phyloP scores from a whole-genome alignment of 768 basidiomycete genomes.

The Gyrodon lividus region DNA sequence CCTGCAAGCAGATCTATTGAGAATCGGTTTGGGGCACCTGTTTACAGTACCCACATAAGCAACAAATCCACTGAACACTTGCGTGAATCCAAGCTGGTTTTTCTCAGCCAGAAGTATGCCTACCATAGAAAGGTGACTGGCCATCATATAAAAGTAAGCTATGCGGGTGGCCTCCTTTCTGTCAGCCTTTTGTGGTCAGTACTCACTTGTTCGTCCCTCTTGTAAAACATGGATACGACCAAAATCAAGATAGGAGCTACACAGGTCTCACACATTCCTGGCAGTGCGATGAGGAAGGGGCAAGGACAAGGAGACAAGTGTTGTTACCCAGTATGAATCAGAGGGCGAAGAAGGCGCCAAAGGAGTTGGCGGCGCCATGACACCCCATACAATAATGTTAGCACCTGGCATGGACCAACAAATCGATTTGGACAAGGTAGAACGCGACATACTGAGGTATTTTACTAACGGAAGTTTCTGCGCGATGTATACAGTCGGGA shows the following conservation, averaged over 20 bases:
- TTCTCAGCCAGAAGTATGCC: neutral
- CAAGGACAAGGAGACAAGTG: neutral
- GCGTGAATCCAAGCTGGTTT: conserved; percentile 29
- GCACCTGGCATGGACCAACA: conserved; percentile 17
- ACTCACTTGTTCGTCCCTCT: conserved; percentile 38
- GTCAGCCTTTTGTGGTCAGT: neutral
- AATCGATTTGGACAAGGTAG: neutral
- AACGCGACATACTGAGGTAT: conserved; percentile 31
- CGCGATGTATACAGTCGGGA: conserved; percentile 40
- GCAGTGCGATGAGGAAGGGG: conserved; percentile 7
- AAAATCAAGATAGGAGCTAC: conserved; percentile 41
- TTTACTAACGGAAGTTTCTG: conserved; percentile 38
- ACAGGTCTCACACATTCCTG: conserved; percentile 38
- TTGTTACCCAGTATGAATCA: conserved; percentile 37
- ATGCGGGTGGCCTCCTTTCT: conserved; percentile 30
- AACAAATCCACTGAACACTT: conserved; percentile 38
- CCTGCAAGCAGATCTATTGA: conserved; percentile 8
- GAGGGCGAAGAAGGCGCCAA: conserved; percentile 38
- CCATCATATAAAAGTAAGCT: conserved; percentile 40
- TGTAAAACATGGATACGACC: conserved; percentile 40
- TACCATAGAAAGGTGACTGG: neutral
- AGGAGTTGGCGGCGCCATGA: conserved; percentile 33
- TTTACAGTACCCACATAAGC: conserved; percentile 28
- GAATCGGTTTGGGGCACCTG: neutral
- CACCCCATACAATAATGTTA: conserved; percentile 42